phyloP scores from a whole-genome alignment of 345 rosid species.

The Balakata baccata region DNA sequence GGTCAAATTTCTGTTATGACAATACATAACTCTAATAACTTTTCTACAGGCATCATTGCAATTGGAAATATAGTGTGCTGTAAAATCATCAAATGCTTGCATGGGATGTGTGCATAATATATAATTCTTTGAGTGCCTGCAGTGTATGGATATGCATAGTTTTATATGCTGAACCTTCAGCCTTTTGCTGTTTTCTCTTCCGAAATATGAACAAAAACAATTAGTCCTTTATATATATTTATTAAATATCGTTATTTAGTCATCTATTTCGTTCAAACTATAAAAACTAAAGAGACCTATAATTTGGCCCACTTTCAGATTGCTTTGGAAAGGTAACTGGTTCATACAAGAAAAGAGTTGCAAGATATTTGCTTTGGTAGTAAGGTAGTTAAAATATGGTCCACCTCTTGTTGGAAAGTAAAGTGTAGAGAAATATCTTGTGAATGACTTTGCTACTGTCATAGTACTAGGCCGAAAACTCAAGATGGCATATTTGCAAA shows the following conservation, averaged over 20 bases:
- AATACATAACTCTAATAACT: neutral
- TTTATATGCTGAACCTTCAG: too few relatives aligned
- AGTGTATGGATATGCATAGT: too few relatives aligned
- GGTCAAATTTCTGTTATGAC: neutral
- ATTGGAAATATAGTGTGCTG: neutral
- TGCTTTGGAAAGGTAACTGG: conserved; percentile 95
- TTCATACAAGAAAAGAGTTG: conserved; percentile 95
- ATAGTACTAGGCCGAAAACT: conserved; percentile 72
- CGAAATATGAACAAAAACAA: too few relatives aligned
- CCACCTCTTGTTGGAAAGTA: conserved; percentile 12
- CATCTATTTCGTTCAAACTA: conserved; percentile 12
- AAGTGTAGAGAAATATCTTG: conserved; percentile 13
- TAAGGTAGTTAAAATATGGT: conserved; percentile 55
- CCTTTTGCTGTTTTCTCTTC: too few relatives aligned
- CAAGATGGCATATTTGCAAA: conserved; percentile 42
- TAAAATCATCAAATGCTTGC: neutral
- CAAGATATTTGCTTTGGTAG: conserved; percentile 74
- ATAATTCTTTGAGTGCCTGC: too few relatives aligned
- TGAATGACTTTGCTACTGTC: neutral
- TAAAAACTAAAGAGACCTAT: conserved; percentile 25
- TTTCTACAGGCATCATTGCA: neutral
- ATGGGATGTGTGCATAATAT: neutral
- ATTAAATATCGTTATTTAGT: neutral
- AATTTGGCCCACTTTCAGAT: conserved; percentile 48
- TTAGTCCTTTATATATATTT: too few relatives aligned